Evolutionary conservation across 805 yeast genomes (phyloP).

Genomic region (Saccharomyces kudriavzevii): DNA sequence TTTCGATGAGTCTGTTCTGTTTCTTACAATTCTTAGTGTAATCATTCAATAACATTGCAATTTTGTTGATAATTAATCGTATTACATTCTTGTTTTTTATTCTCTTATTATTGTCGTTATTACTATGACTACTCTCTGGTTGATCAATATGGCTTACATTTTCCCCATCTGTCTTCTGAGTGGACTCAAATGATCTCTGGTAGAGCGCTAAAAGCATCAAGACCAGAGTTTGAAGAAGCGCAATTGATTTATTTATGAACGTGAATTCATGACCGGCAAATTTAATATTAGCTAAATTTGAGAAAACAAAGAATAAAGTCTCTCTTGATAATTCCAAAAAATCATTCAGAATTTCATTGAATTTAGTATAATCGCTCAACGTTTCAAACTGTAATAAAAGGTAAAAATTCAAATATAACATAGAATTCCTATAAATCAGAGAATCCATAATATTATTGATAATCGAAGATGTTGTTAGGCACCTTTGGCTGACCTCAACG

Average conservation of each 20-base stretch:
- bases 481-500: slow-evolving; percentile 18
- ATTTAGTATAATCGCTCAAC: slow-evolving; percentile 12
- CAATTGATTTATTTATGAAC: slow-evolving; percentile 23
- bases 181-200: slow-evolving; percentile 11
- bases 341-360: slow-evolving; percentile 15
- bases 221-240: slow-evolving; percentile 16
- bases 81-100: not conserved
- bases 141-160: not conserved
- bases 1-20: slow-evolving; percentile 12
- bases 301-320: slow-evolving; percentile 25
- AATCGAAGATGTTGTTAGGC: slow-evolving; percentile 18
- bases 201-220: slow-evolving; percentile 22
- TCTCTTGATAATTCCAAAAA: slow-evolving; percentile 23
- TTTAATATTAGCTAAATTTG: slow-evolving; percentile 25
- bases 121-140: not conserved
- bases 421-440: slow-evolving; percentile 22
- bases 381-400: slow-evolving; percentile 23
- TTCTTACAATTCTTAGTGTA: slow-evolving; percentile 26
- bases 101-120: not conserved
- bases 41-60: slow-evolving; percentile 24
- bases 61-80: slow-evolving; percentile 11
- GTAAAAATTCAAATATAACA: slow-evolving; percentile 18
- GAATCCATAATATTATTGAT: slow-evolving; percentile 23
- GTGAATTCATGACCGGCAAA: slow-evolving; percentile 28
- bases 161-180: not conserved